These are phyloP conservation scores for Lactifluus piperatus DNA, from an alignment of 768 basidiomycete species.

Conservation along the genomic window DNA sequence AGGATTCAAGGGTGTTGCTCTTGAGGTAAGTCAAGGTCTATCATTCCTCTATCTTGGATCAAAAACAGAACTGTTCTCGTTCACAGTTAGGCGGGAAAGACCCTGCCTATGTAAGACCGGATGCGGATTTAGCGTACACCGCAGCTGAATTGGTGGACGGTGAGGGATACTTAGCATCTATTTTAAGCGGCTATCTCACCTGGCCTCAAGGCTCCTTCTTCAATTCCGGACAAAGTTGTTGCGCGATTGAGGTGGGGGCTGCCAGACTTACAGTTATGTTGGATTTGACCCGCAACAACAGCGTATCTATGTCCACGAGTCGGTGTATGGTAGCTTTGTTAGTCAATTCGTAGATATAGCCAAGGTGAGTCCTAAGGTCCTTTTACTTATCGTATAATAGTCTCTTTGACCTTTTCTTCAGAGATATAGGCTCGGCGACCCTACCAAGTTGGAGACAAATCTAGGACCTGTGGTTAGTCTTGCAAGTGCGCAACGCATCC, in stretches of 20 bases:
- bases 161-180: constrained; percentile 27
- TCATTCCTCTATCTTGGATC: not conserved
- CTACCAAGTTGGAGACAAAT: constrained; percentile 60
- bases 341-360: constrained; percentile 60
- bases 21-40: constrained; percentile 62
- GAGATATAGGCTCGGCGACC: constrained; percentile 84
- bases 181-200: not conserved
- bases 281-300: constrained; percentile 23
- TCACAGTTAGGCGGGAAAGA: constrained; percentile 91
- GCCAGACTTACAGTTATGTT: not conserved
- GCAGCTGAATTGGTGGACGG: constrained; percentile 87
- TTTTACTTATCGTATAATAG: not conserved
- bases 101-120: constrained; percentile 87
- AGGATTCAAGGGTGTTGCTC: constrained; percentile 79
- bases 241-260: constrained; percentile 66
- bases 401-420: constrained; percentile 23
- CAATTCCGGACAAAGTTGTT: constrained; percentile 98
- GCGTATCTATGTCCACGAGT: constrained; percentile 92
- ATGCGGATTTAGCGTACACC: constrained; percentile 79
- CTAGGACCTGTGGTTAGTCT: constrained; percentile 91
- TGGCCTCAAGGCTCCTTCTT: constrained; percentile 68
- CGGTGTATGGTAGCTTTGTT: constrained; percentile 74
- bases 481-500: constrained; percentile 75
- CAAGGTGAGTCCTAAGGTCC: constrained; percentile 39
- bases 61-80: constrained; percentile 4